A percentile compares a stretch with the other conserved stretches of the same genome.
These are phyloP conservation scores for Kodamaea suecica DNA, from an alignment of 1,139 yeast species.

Conservation along the genomic window DNA sequence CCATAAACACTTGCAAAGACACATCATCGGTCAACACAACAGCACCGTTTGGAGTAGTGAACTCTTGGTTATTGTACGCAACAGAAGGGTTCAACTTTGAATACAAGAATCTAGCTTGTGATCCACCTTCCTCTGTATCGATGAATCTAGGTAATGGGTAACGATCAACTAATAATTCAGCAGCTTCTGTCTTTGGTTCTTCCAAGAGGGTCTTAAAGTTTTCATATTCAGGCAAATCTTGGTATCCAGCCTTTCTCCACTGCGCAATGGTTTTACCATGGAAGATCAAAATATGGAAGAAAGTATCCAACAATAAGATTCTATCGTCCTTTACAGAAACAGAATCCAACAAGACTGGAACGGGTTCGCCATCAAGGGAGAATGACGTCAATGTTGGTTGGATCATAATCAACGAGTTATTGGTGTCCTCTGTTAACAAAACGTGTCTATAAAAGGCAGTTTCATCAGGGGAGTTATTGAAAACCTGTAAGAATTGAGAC, in stretches of 20 bases:
- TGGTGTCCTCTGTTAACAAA: constrained; percentile 84
- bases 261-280: constrained; percentile 94
- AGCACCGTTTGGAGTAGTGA: constrained; percentile 54
- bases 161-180: constrained; percentile 84
- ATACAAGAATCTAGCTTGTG: constrained; percentile 94
- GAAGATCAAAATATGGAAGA: constrained; percentile 92
- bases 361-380: constrained; percentile 76
- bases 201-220: constrained; percentile 83
- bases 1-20: constrained; percentile 86
- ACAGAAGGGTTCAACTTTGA: constrained; percentile 93
- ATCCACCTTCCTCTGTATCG: constrained; percentile 96
- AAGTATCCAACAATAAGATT: constrained; percentile 85
- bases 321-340: constrained; percentile 89
- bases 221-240: constrained; percentile 84
- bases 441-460: constrained; percentile 96
- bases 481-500: constrained; percentile 93
- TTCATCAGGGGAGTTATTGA: constrained; percentile 98
- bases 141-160: constrained; percentile 96
- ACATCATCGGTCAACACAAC: constrained; percentile 96
- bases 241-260: constrained; percentile 96
- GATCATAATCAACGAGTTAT: constrained; percentile 92
- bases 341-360: constrained; percentile 91
- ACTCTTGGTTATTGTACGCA: constrained; percentile 63
- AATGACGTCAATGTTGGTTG: constrained; percentile 93
- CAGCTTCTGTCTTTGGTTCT: constrained; percentile 91